Percentiles rank a stretch among this genome's conserved stretches.
Conservation (phyloP, 306 rosid genomes). For the Casuarina glauca region DNA sequence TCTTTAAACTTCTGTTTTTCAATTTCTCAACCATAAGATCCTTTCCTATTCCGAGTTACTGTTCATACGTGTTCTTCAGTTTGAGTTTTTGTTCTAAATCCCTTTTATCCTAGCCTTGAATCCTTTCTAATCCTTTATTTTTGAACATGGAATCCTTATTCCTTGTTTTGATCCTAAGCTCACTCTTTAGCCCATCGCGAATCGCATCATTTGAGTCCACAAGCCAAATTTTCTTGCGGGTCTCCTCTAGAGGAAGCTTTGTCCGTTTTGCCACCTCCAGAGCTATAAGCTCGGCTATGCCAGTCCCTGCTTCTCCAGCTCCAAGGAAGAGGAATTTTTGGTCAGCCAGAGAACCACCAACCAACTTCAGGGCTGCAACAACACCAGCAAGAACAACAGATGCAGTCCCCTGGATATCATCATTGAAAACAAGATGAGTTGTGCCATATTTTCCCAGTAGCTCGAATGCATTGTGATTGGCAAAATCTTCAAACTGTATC, state of each 20-base stretch:
- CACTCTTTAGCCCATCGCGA: no score
- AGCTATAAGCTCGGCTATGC: conserved; percentile 93
- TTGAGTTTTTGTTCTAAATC: no score
- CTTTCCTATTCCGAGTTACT: no score
- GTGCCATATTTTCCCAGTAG: conserved; percentile 79
- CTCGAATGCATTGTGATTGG: conserved; percentile 98
- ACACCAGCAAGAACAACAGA: conserved; percentile 92
- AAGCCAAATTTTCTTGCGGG: conserved; percentile 88
- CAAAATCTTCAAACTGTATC: conserved; percentile 97
- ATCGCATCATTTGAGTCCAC: conserved; percentile 95
- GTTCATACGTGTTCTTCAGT: no score
- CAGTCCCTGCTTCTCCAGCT: conserved; percentile 99
- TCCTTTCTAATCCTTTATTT: no score
- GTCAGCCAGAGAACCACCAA: conserved; percentile 74
- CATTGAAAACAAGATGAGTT: conserved; percentile 90
- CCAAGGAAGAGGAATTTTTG: conserved; percentile 94
- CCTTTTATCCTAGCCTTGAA: no score
- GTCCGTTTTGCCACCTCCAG: conserved; percentile 80
- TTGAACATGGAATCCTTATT: no score
- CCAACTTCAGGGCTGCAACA: conserved; percentile 78
- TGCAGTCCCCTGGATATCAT: conserved; percentile 99
- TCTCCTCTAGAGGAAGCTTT: conserved; percentile 69
- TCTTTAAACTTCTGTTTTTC: no score
- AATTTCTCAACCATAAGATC: no score
- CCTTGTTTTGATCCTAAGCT: no score